Conservation (phyloP, 1,284 basidiomycete species). For the Lignosus rhinocerotis region DNA sequence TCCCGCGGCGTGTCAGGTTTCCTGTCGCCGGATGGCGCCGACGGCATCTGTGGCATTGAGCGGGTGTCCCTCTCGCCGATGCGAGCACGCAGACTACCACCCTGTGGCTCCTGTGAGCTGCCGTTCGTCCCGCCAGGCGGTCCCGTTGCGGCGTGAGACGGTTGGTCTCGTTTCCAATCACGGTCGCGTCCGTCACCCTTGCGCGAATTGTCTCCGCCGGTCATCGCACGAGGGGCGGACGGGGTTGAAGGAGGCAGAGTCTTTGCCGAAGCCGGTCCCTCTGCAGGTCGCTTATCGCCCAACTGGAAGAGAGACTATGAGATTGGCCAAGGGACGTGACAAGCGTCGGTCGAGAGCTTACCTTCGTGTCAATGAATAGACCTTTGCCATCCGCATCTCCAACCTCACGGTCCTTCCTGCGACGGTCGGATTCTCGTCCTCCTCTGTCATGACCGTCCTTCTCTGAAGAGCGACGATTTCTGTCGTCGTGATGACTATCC, state of each 20-base stretch:
- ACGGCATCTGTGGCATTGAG: constrained; percentile 39
- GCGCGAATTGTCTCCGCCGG: constrained; percentile 29
- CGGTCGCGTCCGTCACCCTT: constrained; percentile 31
- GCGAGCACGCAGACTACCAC: constrained; percentile 62
- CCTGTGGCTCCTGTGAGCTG: constrained; percentile 12
- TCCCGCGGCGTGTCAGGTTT: constrained; percentile 34
- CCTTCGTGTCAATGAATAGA: constrained; percentile 57
- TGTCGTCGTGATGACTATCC: constrained; percentile 72
- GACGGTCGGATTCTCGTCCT: constrained; percentile 64
- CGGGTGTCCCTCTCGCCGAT: constrained; percentile 57
- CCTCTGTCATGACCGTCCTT: constrained; percentile 65
- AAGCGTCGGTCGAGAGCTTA: constrained; percentile 28
- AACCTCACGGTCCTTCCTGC: constrained; percentile 62
- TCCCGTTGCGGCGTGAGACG: constrained; percentile 16
- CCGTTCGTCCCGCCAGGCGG: constrained; percentile 14
- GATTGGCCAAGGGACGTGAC: neutral
- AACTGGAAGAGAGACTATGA: constrained; percentile 33
- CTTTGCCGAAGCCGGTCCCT: constrained; percentile 49
- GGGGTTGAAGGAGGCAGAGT: constrained; percentile 59
- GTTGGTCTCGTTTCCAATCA: constrained; percentile 29
- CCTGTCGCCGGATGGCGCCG: constrained; percentile 10
- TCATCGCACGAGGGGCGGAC: constrained; percentile 73
- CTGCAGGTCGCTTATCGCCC: constrained; percentile 57
- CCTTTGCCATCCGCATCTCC: constrained; percentile 45
- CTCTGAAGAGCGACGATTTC: constrained; percentile 62